Conservation (phyloP, 1,284 basidiomycete genomes). For the Anthracocystis setariae region DNA sequence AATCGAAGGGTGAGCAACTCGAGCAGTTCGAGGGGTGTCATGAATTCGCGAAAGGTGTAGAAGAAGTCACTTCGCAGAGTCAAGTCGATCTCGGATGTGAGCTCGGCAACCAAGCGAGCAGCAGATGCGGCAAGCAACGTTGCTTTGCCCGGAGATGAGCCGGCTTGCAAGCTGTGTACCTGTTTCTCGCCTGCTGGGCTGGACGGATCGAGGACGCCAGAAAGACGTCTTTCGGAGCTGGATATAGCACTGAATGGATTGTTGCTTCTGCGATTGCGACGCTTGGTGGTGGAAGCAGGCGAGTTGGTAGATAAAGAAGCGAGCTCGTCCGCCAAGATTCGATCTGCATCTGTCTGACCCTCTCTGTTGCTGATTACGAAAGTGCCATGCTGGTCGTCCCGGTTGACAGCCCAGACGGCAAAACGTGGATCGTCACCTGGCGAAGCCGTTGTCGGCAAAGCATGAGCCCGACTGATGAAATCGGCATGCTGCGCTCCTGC, state of each 20-base stretch:
- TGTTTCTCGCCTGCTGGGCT: conserved; percentile 18
- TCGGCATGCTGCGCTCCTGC: conserved; percentile 8
- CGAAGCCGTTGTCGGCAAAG: conserved; percentile 37
- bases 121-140: conserved; percentile 54
- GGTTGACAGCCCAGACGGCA: conserved; percentile 55
- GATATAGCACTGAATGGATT: conserved; percentile 13
- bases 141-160: conserved; percentile 9
- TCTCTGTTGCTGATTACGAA: conserved; percentile 37
- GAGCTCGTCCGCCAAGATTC: conserved; percentile 5
- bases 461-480: conserved; percentile 38
- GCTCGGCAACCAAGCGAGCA: conserved; percentile 56
- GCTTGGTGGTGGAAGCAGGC: conserved; percentile 17
- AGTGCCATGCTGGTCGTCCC: conserved; percentile 24
- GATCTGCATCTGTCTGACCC: conserved; percentile 23
- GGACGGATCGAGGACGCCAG: not conserved
- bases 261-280: conserved; percentile 27
- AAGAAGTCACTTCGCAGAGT: conserved; percentile 59
- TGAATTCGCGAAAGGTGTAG: conserved; percentile 58
- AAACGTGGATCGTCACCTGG: conserved; percentile 61
- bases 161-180: not conserved
- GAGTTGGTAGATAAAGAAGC: conserved; percentile 12
- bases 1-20: conserved; percentile 57
- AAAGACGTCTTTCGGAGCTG: conserved; percentile 3
- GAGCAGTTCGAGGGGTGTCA: conserved; percentile 49
- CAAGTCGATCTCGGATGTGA: conserved; percentile 61